phyloP scores from a whole-genome alignment of 192 early-diverging fungal genomes.

The Rhizoclosmatium sp. region DNA sequence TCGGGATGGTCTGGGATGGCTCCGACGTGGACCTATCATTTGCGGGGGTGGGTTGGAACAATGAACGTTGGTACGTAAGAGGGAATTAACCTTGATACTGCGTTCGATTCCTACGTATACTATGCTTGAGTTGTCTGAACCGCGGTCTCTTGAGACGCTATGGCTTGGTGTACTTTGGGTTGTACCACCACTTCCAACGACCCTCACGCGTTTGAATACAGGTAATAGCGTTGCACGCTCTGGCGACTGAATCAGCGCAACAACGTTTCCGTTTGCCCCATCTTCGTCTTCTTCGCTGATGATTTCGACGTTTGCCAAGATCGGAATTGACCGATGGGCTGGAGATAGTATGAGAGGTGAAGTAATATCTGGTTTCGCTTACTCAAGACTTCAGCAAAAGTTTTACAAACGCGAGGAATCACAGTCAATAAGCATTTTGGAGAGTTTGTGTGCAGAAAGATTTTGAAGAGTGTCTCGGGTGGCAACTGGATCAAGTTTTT shows the following conservation, averaged over 20 bases:
- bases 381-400: conserved; percentile 6
- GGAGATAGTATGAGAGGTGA: not conserved
- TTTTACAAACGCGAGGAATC: conserved; percentile 26
- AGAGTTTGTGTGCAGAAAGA: conserved; percentile 30
- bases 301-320: conserved; percentile 32
- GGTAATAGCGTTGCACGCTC: conserved; percentile 16
- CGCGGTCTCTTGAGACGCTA: not conserved
- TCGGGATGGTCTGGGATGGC: conserved; percentile 37
- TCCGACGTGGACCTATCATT: conserved; percentile 30
- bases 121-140: conserved; percentile 7
- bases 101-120: conserved; percentile 32
- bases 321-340: conserved; percentile 17
- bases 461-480: conserved; percentile 30
- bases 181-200: conserved; percentile 4
- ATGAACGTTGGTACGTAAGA: not conserved
- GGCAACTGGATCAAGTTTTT: conserved; percentile 19
- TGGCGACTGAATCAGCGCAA: conserved; percentile 24
- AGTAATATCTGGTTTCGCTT: not conserved
- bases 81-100: conserved; percentile 8
- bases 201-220: conserved; percentile 16
- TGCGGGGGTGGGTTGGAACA: not conserved
- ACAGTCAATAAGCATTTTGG: conserved; percentile 22
- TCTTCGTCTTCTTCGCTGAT: conserved; percentile 38
- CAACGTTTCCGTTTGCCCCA: conserved; percentile 1
- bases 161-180: not conserved